Conservation (phyloP, 2,329 filamentous ascomycete species). For the Pyricularia sp. region DNA sequence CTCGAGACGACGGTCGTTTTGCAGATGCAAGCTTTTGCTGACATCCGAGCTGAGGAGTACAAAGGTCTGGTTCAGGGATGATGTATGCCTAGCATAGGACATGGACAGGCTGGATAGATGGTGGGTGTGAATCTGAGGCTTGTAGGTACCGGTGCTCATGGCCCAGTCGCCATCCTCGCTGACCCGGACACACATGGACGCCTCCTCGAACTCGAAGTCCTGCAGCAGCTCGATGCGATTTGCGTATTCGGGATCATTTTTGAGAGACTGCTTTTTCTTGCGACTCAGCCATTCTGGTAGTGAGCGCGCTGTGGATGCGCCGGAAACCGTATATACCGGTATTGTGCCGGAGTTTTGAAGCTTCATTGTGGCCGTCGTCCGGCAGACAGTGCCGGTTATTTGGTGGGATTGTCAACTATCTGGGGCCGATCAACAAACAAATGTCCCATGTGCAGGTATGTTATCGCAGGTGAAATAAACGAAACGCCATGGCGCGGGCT, state of each 20-base stretch:
- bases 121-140: constrained; percentile 77
- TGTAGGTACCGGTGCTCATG: constrained; percentile 77
- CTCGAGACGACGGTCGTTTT: constrained; percentile 81
- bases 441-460: neutral
- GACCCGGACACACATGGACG: constrained; percentile 76
- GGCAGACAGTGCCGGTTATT: neutral
- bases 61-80: constrained; percentile 83
- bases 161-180: constrained; percentile 96
- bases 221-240: constrained; percentile 90
- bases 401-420: neutral
- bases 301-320: constrained; percentile 72
- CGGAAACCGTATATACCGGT: constrained; percentile 70
- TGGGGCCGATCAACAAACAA: neutral
- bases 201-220: constrained; percentile 82
- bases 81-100: constrained; percentile 88
- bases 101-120: constrained; percentile 85
- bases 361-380: constrained; percentile 9
- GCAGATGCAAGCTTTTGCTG: constrained; percentile 85
- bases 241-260: constrained; percentile 83
- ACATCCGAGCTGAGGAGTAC: constrained; percentile 81
- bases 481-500: neutral
- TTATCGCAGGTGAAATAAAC: neutral
- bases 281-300: constrained; percentile 92
- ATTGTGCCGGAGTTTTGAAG: constrained; percentile 11
- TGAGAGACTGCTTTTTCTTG: constrained; percentile 78